phyloP scores from a whole-genome alignment of 2,329 filamentous ascomycete species.

The Rugonectria rugulosa region DNA sequence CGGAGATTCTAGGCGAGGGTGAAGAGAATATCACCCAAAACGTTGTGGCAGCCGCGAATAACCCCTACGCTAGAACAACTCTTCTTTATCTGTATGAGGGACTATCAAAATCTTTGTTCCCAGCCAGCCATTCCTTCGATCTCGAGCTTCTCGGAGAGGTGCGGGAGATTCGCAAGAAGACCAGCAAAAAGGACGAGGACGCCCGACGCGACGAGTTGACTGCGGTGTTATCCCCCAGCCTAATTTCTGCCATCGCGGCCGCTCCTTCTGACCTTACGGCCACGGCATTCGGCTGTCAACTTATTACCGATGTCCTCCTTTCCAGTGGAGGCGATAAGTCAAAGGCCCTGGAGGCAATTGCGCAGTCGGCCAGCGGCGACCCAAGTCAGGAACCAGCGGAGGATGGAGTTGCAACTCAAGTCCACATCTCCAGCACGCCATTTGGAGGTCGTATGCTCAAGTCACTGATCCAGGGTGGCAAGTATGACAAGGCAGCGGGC shows the following conservation, averaged over 20 bases:
- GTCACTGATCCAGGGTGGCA: constrained; percentile 86
- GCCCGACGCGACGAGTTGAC: constrained; percentile 79
- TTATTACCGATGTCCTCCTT: constrained; percentile 83
- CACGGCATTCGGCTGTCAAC: constrained; percentile 85
- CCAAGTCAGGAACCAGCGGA: constrained; percentile 53
- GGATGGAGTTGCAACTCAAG: constrained; percentile 48
- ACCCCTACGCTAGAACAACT: constrained; percentile 70
- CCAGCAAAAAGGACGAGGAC: constrained; percentile 91
- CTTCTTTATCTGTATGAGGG: constrained; percentile 85
- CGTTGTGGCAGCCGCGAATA: constrained; percentile 69
- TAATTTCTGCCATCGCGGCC: constrained; percentile 76
- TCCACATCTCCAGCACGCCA: constrained; percentile 67
- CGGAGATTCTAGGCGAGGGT: constrained; percentile 81
- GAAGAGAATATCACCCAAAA: constrained; percentile 69
- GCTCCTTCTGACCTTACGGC: constrained; percentile 73
- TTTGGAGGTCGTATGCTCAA: constrained; percentile 86
- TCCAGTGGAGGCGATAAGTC: constrained; percentile 77
- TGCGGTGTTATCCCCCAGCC: constrained; percentile 73
- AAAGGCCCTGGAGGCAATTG: constrained; percentile 74
- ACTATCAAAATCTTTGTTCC: constrained; percentile 67
- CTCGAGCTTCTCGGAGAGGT: constrained; percentile 78
- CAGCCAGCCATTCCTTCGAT: constrained; percentile 68
- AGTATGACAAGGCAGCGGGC: constrained; percentile 79
- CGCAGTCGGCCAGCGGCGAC: constrained; percentile 67
- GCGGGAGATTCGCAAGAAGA: constrained; percentile 78